Evolutionary conservation across 345 rosid genomes (phyloP).

Genomic region (Firmiana major): DNA sequence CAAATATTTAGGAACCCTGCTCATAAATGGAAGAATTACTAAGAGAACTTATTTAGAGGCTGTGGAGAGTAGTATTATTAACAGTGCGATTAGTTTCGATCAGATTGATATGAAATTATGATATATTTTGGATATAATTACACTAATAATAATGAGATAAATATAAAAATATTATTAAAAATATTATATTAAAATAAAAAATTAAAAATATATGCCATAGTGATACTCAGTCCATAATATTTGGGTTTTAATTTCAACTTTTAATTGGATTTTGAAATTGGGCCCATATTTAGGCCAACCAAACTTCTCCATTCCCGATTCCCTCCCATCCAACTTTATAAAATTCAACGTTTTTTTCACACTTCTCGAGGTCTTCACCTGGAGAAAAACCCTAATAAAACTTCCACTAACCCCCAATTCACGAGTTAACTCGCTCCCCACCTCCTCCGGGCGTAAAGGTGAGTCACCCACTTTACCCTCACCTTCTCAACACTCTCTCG

Average conservation of each 20-base stretch:
- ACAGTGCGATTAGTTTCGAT: too few species aligned
- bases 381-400: background rate
- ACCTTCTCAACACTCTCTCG: background rate
- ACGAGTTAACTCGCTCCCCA: background rate
- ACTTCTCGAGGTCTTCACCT: background rate
- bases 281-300: background rate
- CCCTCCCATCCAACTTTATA: constrained; percentile 8
- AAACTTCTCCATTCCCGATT: background rate
- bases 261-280: background rate
- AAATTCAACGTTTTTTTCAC: background rate
- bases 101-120: too few species aligned
- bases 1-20: too few species aligned
- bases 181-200: too few species aligned
- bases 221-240: too few species aligned
- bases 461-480: background rate
- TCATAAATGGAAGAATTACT: too few species aligned
- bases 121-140: too few species aligned
- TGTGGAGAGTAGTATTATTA: too few species aligned
- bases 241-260: background rate
- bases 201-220: too few species aligned
- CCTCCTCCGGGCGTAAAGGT: background rate
- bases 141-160: too few species aligned
- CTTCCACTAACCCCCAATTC: background rate
- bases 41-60: too few species aligned
- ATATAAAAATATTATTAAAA: too few species aligned